Base-by-base conservation (phyloP, 495 filamentous ascomycete species). In the Penicillium lividum region DNA sequence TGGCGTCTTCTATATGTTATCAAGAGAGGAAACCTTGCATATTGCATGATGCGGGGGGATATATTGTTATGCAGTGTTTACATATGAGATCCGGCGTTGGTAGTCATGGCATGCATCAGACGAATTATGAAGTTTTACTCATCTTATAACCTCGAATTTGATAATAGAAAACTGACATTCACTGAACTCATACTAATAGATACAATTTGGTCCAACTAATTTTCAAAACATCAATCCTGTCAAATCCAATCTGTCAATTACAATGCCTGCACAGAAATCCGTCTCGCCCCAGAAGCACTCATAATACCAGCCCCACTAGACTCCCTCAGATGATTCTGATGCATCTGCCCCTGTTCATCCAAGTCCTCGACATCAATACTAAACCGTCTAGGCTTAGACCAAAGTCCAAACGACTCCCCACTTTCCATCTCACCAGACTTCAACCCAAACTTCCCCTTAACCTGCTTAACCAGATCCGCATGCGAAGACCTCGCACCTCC, bases 341-440 rank as follows among this genome's bases (percentile, higher is more conserved):
- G 74, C 49, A 51, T 54, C 49, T 66, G 59, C 0, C 56, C 58
- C 33, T 70, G 57, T 22, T 70, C 65, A 50, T 67, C 67, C 43
- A 68, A 42, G 47, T 74, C 74, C 44, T 74, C 68, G 31, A 77
- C 67, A 56, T 77, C 74, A 57, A 77, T 57, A 50, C 71, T 75
- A 34, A 77, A 77, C 29, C 74, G 71, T 43, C 74, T 61, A 7
- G 74, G 74, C 38, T 64, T 67, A 50, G 73, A 67, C 74, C 74
- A 77, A 55, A 76, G 61, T 27, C 74, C 73, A 38, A 76, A 67
- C 4, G 60, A 33, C 18, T 70, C 72, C 16, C 64, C 67, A 5
- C 55, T 60, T 40, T 69, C 38, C 0, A 74, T 61, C 58, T 70
- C 60, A 8, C 64, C 61, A 10, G 62, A 43, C 22, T 71, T 55